Base-by-base conservation (phyloP, 164 flowering plant species). In the Houttuynia cordata region DNA sequence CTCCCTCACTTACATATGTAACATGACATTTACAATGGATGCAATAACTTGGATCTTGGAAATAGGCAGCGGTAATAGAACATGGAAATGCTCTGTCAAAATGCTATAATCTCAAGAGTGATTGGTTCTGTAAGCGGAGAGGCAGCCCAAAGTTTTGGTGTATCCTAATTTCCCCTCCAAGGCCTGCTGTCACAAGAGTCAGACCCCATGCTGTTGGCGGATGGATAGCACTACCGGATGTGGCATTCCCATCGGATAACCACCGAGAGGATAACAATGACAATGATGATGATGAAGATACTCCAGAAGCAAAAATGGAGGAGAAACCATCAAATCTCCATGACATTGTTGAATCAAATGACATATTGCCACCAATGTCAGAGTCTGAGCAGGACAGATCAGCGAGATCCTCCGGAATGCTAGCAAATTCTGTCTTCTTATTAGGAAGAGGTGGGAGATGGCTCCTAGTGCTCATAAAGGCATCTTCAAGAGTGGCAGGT, bases 131-230 rank as follows among this genome's bases (percentile, higher is more conserved):
- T 90, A 83, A 55, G 67, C 81, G 80, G 5, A 83, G 62, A 0
- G 99, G 99, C 53, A 88, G 53, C 61, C 99, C 97, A 62, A 93
- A 86, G 72, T 91, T 91, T 67, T 91, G 99, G 58, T 83, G 91
- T 40, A 79, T 80, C 63, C 79, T 79, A 56, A 93, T 81, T 64
- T 88, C 84, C 17, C 99, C 99, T 15, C 81, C 85, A 19, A 78
- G 49, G 12, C 88, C 85, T 34, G 95, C 97, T 17, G 97, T 80
- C 54, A 93, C 97, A 57, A 93, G 72, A 22, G 84, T 96, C 73
- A 88, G 19, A 22, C 99, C 99, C 96, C 96, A 93, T 5, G 96
- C 94, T n/a, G 92, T 79, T 20, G 89, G 76, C 45, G 61, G 23
- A 25, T 78, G 86, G 17, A 52, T 45, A 45, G 49, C 22, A 40